Base-by-base conservation (phyloP, 257 asterid species). In the Fraxinus cuspidata region DNA sequence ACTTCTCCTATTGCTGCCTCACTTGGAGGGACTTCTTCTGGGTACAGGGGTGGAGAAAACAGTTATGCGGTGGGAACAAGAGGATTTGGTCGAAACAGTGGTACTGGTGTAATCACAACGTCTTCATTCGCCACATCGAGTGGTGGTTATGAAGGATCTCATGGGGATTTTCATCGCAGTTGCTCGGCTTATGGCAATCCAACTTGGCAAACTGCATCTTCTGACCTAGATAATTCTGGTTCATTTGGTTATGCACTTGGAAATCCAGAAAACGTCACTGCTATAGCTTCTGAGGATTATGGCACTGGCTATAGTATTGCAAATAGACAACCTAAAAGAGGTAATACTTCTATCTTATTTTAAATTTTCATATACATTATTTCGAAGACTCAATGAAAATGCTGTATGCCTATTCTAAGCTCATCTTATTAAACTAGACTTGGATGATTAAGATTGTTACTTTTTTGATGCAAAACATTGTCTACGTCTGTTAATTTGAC, bases 251-350 rank as follows among this genome's bases (percentile, higher is more conserved):
- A 38, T 66, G 65, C 51, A 27, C 32, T 76, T 76, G 79, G 44
- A 13, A 66, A 76, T 65, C n/a, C 21, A 44, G 73, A 67, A 63
- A 74, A 76, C 15, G n/a, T 66, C 0, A 29, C 44, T 10, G n/a
- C 49, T 27, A 76, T 18, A 66, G 71, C 37, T 66, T 76, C 79
- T 66, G 65, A 44, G 34, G 42, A 35, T 47, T 76, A 76, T 66
- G 79, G 35, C 18, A 56, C 60, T 11, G 74, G 44, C 58, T 66
- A 66, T 76, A 49, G 58, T 19, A 16, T 65, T 76, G 37, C 73
- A 2, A 64, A 69, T 27, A 66, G 79, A 66, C 79, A 65, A 47
- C 25, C 79, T 40, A 76, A 76, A 35, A 76, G 79, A 66, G 79
- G 79, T 76, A 76, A 76, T 44, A 12, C 34, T 63, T 7, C 49